Base-by-base conservation (phyloP, 768 basidiomycete species). In the Mycena alexandri region DNA sequence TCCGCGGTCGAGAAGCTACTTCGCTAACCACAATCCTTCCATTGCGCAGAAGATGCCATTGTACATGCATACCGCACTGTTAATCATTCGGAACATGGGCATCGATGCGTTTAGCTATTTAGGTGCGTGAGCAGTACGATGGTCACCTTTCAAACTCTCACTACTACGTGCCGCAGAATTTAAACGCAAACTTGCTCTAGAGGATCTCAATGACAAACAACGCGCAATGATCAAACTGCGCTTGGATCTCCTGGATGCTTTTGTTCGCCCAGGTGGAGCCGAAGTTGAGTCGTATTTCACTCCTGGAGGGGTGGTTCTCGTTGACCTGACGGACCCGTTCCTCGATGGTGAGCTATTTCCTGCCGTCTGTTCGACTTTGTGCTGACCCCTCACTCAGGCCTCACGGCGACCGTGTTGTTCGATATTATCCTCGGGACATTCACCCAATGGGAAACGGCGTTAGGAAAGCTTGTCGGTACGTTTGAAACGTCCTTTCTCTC, bases 241-340 rank as follows among this genome's bases (percentile, higher is more conserved):
- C 5, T 77, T 87, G 73, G 80, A 80, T 0, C 66, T 88, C 1
- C 69, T 88, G 0, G 80, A 81, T 0, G 79, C 81, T 0, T 87
- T 86, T 41, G 69, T 85, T 43, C 78, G 79, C 13, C 69, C 60
- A 41, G 75, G 59, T 11, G 64, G 60, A 16, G 54, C 25, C 10
- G 33, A 58, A 8, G 19, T 19, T 44, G 47, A 71, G 22, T 55
- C 43, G n/a, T 80, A 83, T 7, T 87, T 87, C 57, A 72, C 55
- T 0, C 67, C 78, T 5, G 85, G 85, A 6, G 80, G 83, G 54
- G 61, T 87, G 4, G 86, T 85, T 0, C 82, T 87, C 19, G 61
- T 87, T 5, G 86, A 87, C 53, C 79, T 87, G 0, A 85, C 86
- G 0, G 86, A 86, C 41, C 84, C 86, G 0, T 87, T 88, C 67